phyloP scores from a whole-genome alignment of 2,329 filamentous ascomycete genomes.

The Botrytis byssoidea region DNA sequence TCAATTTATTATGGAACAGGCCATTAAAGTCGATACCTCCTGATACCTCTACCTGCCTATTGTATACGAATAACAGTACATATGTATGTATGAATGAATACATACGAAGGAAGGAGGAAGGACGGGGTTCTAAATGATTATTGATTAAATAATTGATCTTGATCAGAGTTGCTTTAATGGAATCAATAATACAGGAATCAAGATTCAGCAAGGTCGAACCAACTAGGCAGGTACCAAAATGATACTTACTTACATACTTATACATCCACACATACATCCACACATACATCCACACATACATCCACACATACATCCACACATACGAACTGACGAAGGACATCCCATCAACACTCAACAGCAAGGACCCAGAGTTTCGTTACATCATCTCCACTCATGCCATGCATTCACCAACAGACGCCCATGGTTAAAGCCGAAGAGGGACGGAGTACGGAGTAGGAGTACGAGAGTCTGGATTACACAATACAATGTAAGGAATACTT shows the following conservation, averaged over 20 bases:
- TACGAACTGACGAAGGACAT: background rate
- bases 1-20: constrained; percentile 7
- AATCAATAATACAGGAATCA: background rate
- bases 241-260: background rate
- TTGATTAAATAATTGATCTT: background rate
- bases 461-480: background rate
- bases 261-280: no score
- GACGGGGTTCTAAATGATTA: no score
- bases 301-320: no score
- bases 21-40: background rate
- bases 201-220: background rate
- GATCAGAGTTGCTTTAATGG: background rate
- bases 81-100: background rate
- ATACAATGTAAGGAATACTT: background rate
- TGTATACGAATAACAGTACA: background rate
- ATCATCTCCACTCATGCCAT: background rate
- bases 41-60: background rate
- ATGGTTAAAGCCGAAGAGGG: background rate
- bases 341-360: background rate
- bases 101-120: background rate
- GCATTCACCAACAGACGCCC: background rate
- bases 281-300: no score
- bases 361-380: background rate
- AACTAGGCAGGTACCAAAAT: background rate
- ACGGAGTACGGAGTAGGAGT: no score